Evolutionary conservation across 129 eudicot genomes (phyloP).

Genomic region (Flaveria sonorensis): DNA sequence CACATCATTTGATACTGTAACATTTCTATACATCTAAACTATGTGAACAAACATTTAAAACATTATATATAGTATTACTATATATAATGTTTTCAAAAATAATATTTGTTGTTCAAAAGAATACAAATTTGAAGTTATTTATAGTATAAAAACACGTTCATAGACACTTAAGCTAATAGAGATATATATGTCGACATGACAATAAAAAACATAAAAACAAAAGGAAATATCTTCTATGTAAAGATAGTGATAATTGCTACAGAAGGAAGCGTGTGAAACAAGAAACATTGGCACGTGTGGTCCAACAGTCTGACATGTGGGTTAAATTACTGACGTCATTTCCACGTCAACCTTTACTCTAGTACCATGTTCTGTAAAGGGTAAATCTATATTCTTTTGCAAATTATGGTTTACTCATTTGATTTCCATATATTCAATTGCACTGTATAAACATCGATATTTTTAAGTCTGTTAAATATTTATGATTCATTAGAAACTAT

Average conservation of each 20-base stretch:
- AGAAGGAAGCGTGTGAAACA: constrained; percentile 46
- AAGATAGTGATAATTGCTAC: constrained; percentile 35
- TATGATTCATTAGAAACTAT: no score
- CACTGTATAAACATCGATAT: no score
- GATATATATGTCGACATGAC: not conserved
- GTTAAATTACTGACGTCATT: constrained; percentile 27
- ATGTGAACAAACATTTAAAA: no score
- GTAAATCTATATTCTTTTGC: not conserved
- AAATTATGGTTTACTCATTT: not conserved
- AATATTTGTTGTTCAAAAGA: not conserved
- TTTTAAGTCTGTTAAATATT: no score
- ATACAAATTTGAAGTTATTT: not conserved
- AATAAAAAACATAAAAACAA: not conserved
- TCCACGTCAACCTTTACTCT: constrained; percentile 24
- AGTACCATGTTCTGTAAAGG: not conserved
- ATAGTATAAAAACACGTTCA: not conserved
- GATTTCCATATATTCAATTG: no score
- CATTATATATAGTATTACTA: no score
- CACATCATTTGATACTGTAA: not conserved
- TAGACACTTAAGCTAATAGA: not conserved
- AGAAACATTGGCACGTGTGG: constrained; percentile 50
- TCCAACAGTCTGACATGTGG: constrained; percentile 35
- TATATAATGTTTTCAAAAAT: not conserved
- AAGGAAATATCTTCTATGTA: constrained; percentile 31
- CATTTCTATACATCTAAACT: not conserved